A percentile compares a stretch with the other conserved stretches of the same genome.
Evolutionary conservation across 2,329 filamentous ascomycete genomes (phyloP).

Genomic region (Exutisphaerella laricina): DNA sequence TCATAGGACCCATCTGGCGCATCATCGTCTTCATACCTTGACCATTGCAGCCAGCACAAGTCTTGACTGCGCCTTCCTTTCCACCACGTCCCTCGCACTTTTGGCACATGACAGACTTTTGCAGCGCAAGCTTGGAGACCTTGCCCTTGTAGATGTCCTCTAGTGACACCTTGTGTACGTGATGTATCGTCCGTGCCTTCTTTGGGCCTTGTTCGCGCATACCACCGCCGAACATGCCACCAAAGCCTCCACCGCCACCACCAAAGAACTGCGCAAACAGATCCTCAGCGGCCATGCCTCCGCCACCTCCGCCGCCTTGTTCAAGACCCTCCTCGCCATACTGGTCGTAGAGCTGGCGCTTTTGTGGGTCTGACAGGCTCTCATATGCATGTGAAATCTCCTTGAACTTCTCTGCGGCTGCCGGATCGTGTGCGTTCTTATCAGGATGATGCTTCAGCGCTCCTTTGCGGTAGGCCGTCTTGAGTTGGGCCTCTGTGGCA

Average conservation of each 20-base stretch:
- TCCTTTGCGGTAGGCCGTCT: conserved; percentile 81
- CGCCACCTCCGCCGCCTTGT: conserved; percentile 65
- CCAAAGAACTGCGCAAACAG: conserved; percentile 97
- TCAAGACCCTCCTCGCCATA: conserved; percentile 97
- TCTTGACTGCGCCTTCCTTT: conserved; percentile 96
- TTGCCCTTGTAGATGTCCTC: conserved; percentile 99
- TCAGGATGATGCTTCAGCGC: conserved; percentile 85
- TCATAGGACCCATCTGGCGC: conserved; percentile 99
- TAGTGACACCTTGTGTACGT: conserved; percentile 95
- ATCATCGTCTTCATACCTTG: conserved; percentile 99
- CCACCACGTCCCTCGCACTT: conserved; percentile 92
- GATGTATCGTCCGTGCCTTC: conserved; percentile 93
- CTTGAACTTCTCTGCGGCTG: conserved; percentile 96
- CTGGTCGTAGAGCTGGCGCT: conserved; percentile 89
- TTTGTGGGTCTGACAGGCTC: conserved; percentile 84
- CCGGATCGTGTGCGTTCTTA: conserved; percentile 93
- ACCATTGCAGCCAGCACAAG: conserved; percentile 84
- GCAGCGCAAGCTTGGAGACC: conserved; percentile 91
- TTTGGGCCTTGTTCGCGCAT: conserved; percentile 73
- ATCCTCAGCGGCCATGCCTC: conserved; percentile 92
- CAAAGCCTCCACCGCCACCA: conserved; percentile 59
- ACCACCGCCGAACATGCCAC: conserved; percentile 65
- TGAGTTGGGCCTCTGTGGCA: conserved; percentile 79
- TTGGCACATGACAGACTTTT: conserved; percentile 94
- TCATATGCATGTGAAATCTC: conserved; percentile 97